Percentiles rank a stretch among this genome's conserved stretches.
These are phyloP conservation scores for Malbranchea cinnamomea DNA, from an alignment of 2,329 filamentous ascomycete species.

Conservation along the genomic window DNA sequence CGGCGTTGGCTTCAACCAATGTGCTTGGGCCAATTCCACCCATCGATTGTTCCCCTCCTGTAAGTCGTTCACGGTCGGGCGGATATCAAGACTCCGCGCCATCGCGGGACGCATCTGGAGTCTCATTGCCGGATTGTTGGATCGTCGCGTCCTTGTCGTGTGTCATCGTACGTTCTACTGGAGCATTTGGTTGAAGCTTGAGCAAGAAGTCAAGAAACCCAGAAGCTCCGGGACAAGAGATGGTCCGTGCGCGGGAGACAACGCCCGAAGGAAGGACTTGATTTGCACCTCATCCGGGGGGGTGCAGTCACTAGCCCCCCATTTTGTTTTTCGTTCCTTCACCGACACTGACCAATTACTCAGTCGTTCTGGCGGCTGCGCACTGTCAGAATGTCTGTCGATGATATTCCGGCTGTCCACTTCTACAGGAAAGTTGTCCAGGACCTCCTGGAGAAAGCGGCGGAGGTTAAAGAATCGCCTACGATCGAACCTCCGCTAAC, in stretches of 20 bases:
- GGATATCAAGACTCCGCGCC: slow-evolving; percentile 36
- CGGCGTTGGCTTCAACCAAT: slow-evolving; percentile 65
- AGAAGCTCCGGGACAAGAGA: no score
- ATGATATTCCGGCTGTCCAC: slow-evolving; percentile 19
- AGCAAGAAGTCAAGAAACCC: background rate
- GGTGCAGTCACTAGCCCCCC: background rate
- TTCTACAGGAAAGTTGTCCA: slow-evolving; percentile 40
- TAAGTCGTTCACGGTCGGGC: slow-evolving; percentile 28
- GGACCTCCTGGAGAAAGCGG: slow-evolving; percentile 44
- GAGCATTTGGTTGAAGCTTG: slow-evolving; percentile 1
- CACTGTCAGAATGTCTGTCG: slow-evolving; percentile 20
- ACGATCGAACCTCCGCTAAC: slow-evolving; percentile 61
- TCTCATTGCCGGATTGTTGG: slow-evolving; percentile 17
- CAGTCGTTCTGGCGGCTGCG: no score
- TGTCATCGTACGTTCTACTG: no score
- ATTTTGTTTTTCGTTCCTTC: background rate
- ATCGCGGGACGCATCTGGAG: slow-evolving; percentile 38
- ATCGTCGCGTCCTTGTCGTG: background rate
- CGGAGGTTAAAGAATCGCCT: slow-evolving; percentile 41
- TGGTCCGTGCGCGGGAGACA: no score
- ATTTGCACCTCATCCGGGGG: background rate
- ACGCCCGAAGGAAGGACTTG: no score
- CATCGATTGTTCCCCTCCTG: slow-evolving; percentile 30
- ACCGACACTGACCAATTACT: no score
- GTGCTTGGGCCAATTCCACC: slow-evolving; percentile 59